Percentiles rank a stretch among this genome's conserved stretches.
Evolutionary conservation across 2,329 filamentous ascomycete genomes (phyloP).

Genomic region (Sphaerostilbella broomeana): DNA sequence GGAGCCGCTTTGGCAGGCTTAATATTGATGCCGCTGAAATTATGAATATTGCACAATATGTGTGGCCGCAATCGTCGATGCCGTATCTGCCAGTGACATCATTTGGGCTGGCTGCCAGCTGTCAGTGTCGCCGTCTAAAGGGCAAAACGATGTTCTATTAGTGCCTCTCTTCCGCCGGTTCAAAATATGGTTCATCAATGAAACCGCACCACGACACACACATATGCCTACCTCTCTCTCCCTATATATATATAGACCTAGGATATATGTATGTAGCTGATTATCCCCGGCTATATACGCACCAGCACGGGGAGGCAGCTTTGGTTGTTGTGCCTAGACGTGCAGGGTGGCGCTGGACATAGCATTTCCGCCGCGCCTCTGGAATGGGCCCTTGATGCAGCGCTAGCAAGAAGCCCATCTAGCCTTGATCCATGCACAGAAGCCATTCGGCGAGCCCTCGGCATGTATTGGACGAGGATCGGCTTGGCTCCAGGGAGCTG

Average conservation of each 20-base stretch:
- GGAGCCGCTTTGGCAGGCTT: no score
- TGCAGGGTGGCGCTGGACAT: background rate
- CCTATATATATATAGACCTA: no score
- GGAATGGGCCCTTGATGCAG: conserved; percentile 1
- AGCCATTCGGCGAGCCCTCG: background rate
- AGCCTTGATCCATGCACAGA: background rate
- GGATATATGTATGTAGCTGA: background rate
- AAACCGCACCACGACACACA: no score
- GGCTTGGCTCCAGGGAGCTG: background rate
- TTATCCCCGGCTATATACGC: background rate
- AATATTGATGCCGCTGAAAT: no score
- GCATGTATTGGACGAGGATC: conserved; percentile 1
- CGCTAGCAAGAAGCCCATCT: no score
- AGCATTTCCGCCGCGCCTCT: conserved; percentile 1
- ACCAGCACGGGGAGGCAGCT: background rate
- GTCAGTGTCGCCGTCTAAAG: no score
- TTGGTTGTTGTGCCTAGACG: background rate
- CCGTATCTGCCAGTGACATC: conserved; percentile 8
- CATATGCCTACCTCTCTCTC: no score
- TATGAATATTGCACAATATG: background rate
- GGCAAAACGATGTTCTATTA: no score
- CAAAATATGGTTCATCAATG: no score
- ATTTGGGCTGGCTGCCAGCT: no score
- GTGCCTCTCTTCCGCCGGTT: no score
- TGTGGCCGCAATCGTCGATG: conserved; percentile 4